Conservation (phyloP, 2,329 filamentous ascomycete species). For the Rhynchosporium graminicola region DNA sequence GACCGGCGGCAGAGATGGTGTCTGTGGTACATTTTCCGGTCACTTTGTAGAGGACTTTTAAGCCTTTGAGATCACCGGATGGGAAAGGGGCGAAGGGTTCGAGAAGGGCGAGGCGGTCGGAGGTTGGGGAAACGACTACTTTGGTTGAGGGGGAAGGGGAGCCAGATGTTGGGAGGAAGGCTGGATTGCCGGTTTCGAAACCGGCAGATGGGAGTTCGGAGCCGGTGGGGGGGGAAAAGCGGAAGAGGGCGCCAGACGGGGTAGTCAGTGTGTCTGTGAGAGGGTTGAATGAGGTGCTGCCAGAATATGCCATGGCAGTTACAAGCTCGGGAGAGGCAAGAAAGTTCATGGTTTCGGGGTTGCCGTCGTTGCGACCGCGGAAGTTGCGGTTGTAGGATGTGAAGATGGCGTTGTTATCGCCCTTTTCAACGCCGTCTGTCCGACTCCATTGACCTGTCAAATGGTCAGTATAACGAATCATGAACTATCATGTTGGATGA, state of each 20-base stretch:
- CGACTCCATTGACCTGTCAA: constrained; percentile 85
- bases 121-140: constrained; percentile 83
- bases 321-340: constrained; percentile 95
- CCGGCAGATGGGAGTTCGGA: constrained; percentile 60
- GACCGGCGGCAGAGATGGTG: constrained; percentile 94
- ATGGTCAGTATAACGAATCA: background rate
- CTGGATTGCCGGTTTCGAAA: constrained; percentile 77
- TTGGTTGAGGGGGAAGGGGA: constrained; percentile 68
- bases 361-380: constrained; percentile 93
- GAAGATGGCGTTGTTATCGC: constrained; percentile 89
- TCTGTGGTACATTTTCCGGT: constrained; percentile 98
- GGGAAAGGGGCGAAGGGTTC: constrained; percentile 91
- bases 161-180: constrained; percentile 72
- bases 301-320: constrained; percentile 92
- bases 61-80: constrained; percentile 66
- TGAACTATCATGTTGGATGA: background rate
- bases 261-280: constrained; percentile 83
- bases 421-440: constrained; percentile 81
- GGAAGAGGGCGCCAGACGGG: constrained; percentile 78
- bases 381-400: constrained; percentile 99
- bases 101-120: constrained; percentile 83
- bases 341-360: constrained; percentile 98
- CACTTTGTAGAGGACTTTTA: constrained; percentile 92
- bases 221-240: constrained; percentile 78
- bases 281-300: constrained; percentile 93